phyloP scores from a whole-genome alignment of 768 basidiomycete species.

The Leccinum variicolor region DNA sequence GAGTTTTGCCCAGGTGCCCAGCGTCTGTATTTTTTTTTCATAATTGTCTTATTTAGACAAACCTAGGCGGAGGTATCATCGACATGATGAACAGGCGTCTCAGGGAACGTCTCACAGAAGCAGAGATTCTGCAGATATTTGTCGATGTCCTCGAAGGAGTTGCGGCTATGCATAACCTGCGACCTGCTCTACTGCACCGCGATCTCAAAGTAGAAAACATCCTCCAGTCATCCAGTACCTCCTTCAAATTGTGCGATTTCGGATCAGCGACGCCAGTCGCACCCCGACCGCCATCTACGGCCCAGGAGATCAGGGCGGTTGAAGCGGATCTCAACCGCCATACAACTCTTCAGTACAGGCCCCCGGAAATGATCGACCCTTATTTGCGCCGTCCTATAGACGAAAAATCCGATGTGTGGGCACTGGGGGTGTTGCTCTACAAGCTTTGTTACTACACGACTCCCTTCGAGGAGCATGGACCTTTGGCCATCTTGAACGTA shows the following conservation, averaged over 20 bases:
- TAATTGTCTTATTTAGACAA: conserved; percentile 8
- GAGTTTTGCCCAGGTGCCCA: conserved; percentile 86
- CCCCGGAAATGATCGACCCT: conserved; percentile 98
- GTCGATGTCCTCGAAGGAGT: conserved; percentile 97
- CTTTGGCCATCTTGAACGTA: conserved; percentile 93
- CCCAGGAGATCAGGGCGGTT: conserved; percentile 80
- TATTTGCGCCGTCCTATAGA: conserved; percentile 80
- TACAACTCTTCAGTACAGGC: conserved; percentile 95
- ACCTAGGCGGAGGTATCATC: conserved; percentile 91
- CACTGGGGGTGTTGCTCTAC: conserved; percentile 92
- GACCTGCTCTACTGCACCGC: conserved; percentile 88
- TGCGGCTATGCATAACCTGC: conserved; percentile 92
- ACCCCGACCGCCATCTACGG: conserved; percentile 65
- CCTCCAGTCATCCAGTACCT: conserved; percentile 77
- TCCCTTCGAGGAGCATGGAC: conserved; percentile 97
- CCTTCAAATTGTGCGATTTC: conserved; percentile 97
- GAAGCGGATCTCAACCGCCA: conserved; percentile 92
- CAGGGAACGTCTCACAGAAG: conserved; percentile 90
- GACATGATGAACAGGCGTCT: conserved; percentile 99
- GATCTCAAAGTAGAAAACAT: conserved; percentile 99
- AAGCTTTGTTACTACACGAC: conserved; percentile 99
- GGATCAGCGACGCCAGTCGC: conserved; percentile 84
- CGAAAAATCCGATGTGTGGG: conserved; percentile 98
- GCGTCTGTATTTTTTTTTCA: not conserved
- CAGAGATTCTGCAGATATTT: conserved; percentile 97